Base-by-base conservation (phyloP, 2,329 filamentous ascomycete genomes). In the Graphiopsis chlorocephala region DNA sequence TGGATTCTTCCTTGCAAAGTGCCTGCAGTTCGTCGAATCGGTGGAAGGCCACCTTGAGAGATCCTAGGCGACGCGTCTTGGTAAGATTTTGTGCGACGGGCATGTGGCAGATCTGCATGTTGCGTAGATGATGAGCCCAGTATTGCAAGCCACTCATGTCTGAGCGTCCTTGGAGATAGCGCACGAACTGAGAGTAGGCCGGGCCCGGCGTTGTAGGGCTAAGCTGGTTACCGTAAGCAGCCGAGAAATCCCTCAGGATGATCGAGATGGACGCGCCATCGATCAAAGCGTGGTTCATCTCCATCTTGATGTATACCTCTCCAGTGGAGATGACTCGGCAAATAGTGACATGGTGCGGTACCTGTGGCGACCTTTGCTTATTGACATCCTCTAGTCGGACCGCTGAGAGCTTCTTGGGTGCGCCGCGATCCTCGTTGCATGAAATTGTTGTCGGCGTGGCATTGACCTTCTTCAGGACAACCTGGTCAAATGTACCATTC, bases 371-470 rank as follows among this genome's bases (percentile, higher is more conserved):
- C 15, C 25, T 67, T 48, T 77, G 74, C 67, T 78, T 78, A 70
- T 83, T 82, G 69, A 83, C 73, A 71, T 81, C 79, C 74, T 74
- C 79, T n/a, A 83, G 74, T 7, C 31, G 29, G 7, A 62, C 35
- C 4, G 60, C 53, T 1, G 48, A 25, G 10, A 62, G 48, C 33
- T 45, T 38, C 48, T 62, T 62, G 5, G 26, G 6, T 4, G 60
- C 48, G 25, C 47, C 17, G 10, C 48, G 33, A 10, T 38, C 48
- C 2, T 62, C 60, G 8, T 53, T 62, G 60, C 60, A 62, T 25
- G 60, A 33, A 17, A 62, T 55, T 3, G 47, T 62, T 28, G 60
- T 55, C 26, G 60, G 60, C 4, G 48, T n/a, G n/a, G 60, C 60
- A 8, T 62, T 26, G 15, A 62, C 60, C 25, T 53, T 58, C 42